Percentiles rank a stretch among this genome's conserved stretches.
Conservation (phyloP, 257 asterid species). For the Thymus mandschuricus region DNA sequence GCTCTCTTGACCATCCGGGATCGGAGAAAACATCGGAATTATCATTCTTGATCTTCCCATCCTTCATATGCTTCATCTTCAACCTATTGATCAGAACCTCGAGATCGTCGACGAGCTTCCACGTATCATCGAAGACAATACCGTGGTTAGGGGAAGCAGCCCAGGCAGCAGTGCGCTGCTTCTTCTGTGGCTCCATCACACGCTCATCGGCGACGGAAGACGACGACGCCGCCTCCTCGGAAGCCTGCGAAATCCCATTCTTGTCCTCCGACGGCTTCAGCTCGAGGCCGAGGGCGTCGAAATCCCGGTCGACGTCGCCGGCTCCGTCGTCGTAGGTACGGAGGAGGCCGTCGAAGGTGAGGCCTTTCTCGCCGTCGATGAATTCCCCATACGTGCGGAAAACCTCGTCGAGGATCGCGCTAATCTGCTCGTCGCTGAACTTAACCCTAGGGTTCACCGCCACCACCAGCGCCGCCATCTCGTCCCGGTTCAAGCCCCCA, state of each 20-base stretch:
- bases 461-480: constrained; percentile 90
- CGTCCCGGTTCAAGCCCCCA: constrained; percentile 88
- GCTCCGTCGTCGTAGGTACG: constrained; percentile 99
- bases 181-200: constrained; percentile 85
- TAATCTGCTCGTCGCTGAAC: constrained; percentile 93
- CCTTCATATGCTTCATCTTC: constrained; percentile 66
- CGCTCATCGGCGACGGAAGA: constrained; percentile 80
- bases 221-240: constrained; percentile 74
- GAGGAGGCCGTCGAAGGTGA: constrained; percentile 82
- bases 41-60: constrained; percentile 82
- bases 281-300: constrained; percentile 94
- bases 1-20: constrained; percentile 95
- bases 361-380: constrained; percentile 82
- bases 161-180: constrained; percentile 94
- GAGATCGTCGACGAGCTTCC: constrained; percentile 92
- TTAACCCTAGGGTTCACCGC: constrained; percentile 93
- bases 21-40: constrained; percentile 81
- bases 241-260: constrained; percentile 47
- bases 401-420: constrained; percentile 88
- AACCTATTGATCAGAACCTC: constrained; percentile 72
- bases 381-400: constrained; percentile 88
- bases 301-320: constrained; percentile 96
- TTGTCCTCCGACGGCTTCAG: constrained; percentile 56
- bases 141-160: constrained; percentile 97
- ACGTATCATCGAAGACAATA: constrained; percentile 90